Conservation (phyloP, 352 stramenopile species). For the Phytopythium cucurbitacearum region DNA sequence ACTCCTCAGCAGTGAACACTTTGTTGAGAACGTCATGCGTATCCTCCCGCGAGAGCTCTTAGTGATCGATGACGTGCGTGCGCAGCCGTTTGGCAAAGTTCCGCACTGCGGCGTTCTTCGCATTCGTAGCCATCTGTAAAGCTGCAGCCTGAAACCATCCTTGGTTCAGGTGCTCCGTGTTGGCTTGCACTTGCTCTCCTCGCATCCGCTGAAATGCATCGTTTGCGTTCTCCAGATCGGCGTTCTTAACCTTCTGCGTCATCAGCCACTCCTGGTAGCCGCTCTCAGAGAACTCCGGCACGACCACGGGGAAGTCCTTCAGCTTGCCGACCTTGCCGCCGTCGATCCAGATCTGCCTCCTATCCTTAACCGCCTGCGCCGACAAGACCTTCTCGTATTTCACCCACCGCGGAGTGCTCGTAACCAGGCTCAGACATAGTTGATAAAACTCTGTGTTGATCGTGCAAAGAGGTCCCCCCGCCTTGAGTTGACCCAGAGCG, state of each 20-base stretch:
- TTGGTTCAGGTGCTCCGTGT: not conserved
- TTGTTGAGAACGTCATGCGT: constrained; percentile 2
- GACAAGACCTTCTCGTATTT: too few species aligned
- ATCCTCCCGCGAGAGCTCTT: not conserved
- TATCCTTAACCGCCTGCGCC: too few species aligned
- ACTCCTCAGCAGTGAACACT: constrained; percentile 1
- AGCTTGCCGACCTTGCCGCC: too few species aligned
- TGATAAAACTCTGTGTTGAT: not conserved
- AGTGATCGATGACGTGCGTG: constrained; percentile 2
- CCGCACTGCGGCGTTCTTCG: not conserved
- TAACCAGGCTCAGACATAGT: not conserved
- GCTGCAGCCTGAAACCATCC: not conserved
- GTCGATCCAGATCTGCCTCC: too few species aligned
- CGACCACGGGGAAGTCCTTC: too few species aligned
- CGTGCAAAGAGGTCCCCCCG: not conserved
- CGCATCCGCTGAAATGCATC: not conserved
- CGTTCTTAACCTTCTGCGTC: too few species aligned
- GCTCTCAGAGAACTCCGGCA: too few species aligned
- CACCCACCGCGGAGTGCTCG: not conserved
- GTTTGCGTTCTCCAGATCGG: not conserved
- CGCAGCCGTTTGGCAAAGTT: constrained; percentile 7
- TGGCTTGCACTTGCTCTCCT: not conserved
- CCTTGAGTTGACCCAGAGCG: not conserved
- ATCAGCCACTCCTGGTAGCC: too few species aligned
- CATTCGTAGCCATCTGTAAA: constrained; percentile 7